Base-by-base conservation (phyloP, 495 filamentous ascomycete species). In the Penicillium malachiteum region DNA sequence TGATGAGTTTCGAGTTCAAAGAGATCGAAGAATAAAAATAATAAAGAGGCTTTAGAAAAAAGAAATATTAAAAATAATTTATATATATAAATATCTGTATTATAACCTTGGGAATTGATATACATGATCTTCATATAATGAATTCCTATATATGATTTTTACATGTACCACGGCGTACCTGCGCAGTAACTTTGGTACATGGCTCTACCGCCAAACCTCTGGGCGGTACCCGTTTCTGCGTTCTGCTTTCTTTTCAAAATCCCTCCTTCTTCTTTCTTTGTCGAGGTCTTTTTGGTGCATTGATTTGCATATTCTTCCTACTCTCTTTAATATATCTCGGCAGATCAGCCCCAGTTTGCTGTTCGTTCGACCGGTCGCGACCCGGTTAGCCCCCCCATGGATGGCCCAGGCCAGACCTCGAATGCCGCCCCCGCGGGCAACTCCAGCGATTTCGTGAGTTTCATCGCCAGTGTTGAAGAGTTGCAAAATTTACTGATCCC, bases 371-470 rank as follows among this genome's bases (percentile, higher is more conserved):
- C 69, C 74, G 72, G 74, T 75, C 72, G 71, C 71, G 72, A 74
- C 72, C 71, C 73, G 71, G 48, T 46, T 38, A 43, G 54, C 46
- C 53, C 39, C n/a, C 30, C 46, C 68, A 81, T 76, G 81, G 80
- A 79, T 65, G 74, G 71, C 69, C 54, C 48, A 56, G 71, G 72
- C 70, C 76, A 81, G 75, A 74, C 78, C 73, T 65, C 68, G 65
- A 73, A 64, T 65, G 58, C 77, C 64, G 77, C 74, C 65, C 76
- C 77, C 71, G 78, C 84, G 65, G 87, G 81, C 71, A 87, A 84
- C 73, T 89, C 86, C 64, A 90, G 87, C 74, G 87, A 90, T 72
- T 90, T 90, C 80, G 87, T 90, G 74, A 76, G 86, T 86, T 37
- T 37, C 57, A 46, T 46, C 26, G 39, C 8, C 47, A 35, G 32